Percentiles rank a stretch among this genome's conserved stretches.
Conservation (phyloP, 352 stramenopile genomes). For the Phytophthora sp. region DNA sequence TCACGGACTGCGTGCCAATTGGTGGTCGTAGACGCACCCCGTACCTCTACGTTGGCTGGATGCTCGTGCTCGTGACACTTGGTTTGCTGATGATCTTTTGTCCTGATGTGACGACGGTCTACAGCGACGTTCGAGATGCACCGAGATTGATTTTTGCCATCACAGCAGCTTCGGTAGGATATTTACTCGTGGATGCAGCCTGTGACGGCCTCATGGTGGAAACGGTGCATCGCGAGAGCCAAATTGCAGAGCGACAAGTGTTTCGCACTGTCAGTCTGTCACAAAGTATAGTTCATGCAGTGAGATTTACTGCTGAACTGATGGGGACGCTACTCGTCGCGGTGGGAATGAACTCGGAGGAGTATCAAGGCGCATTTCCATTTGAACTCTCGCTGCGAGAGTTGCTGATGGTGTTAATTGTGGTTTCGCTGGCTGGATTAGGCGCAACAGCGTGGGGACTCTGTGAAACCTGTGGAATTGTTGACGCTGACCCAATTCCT, state of each 20-base stretch:
- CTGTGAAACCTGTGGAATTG: constrained; percentile 21
- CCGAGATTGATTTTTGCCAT: constrained; percentile 60
- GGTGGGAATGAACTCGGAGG: constrained; percentile 62
- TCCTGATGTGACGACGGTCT: constrained; percentile 20
- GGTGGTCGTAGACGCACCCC: constrained; percentile 64
- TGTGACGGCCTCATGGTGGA: constrained; percentile 84
- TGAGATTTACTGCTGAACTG: constrained; percentile 62
- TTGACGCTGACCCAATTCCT: not conserved
- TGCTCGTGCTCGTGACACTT: constrained; percentile 51
- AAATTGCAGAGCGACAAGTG: constrained; percentile 18
- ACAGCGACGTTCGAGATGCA: constrained; percentile 24
- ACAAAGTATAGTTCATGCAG: constrained; percentile 64
- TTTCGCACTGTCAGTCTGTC: constrained; percentile 29
- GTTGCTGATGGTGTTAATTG: constrained; percentile 47
- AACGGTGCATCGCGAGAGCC: constrained; percentile 65
- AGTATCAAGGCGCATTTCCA: constrained; percentile 59
- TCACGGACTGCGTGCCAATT: constrained; percentile 69
- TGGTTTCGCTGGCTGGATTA: constrained; percentile 42
- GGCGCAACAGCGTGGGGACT: constrained; percentile 49
- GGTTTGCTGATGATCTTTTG: constrained; percentile 31
- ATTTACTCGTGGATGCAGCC: constrained; percentile 65
- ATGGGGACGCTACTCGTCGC: constrained; percentile 60
- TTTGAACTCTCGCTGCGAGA: constrained; percentile 48
- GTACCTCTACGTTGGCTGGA: constrained; percentile 73
- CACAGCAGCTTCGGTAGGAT: constrained; percentile 56